Evolutionary conservation across 768 basidiomycete genomes (phyloP).

Genomic region (Mycena filopes): DNA sequence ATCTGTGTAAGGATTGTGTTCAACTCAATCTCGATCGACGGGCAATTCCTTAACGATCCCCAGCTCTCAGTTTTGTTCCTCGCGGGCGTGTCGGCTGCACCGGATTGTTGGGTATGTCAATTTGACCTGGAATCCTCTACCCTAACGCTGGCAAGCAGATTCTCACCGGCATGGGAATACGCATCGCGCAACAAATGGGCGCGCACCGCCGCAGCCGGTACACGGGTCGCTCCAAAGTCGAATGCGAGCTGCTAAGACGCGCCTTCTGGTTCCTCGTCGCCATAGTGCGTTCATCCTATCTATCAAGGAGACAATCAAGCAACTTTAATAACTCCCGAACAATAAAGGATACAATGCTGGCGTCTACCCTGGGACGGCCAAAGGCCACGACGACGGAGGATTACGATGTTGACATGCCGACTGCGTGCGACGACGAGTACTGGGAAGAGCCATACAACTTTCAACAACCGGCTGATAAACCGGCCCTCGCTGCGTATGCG

Average conservation of each 20-base stretch:
- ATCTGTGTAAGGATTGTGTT: constrained; percentile 9
- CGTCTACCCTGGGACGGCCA: constrained; percentile 12
- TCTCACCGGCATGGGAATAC: constrained; percentile 6
- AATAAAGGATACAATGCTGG: constrained; percentile 15
- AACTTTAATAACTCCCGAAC: too few relatives aligned
- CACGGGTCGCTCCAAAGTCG: background rate
- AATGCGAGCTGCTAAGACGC: constrained; percentile 8
- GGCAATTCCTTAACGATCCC: background rate
- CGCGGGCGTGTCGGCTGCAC: background rate
- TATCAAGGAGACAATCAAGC: too few relatives aligned
- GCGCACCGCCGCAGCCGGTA: constrained; percentile 17
- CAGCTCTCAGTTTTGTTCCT: constrained; percentile 12
- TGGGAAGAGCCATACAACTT: constrained; percentile 12
- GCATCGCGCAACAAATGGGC: constrained; percentile 22
- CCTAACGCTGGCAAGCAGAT: background rate
- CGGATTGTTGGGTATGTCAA: background rate
- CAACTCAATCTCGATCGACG: too few relatives aligned
- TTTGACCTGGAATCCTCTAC: too few relatives aligned
- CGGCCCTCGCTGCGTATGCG: background rate
- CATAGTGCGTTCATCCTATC: background rate
- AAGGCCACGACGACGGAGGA: constrained; percentile 9
- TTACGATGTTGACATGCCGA: constrained; percentile 19
- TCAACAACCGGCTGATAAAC: constrained; percentile 11
- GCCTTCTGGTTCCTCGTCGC: constrained; percentile 15
- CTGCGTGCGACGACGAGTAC: constrained; percentile 21